phyloP scores from a whole-genome alignment of 805 yeast genomes.

The Candida argentea region DNA sequence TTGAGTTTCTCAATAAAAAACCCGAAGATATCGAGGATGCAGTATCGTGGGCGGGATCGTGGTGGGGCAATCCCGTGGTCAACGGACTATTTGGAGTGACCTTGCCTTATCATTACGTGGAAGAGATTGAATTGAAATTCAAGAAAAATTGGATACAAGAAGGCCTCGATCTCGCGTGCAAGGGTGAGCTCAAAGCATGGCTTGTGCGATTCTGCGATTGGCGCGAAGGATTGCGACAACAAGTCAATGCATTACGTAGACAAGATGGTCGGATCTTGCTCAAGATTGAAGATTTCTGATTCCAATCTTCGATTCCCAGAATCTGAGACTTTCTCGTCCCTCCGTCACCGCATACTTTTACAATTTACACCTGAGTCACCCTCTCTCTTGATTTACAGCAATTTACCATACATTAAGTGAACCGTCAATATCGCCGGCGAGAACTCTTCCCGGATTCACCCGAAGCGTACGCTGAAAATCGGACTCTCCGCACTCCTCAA shows the following conservation, averaged over 20 bases:
- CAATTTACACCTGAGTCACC: no score
- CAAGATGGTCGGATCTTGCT: constrained; percentile 26
- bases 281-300: constrained; percentile 28
- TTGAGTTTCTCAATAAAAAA: constrained; percentile 3
- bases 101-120: constrained; percentile 25
- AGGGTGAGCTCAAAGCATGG: constrained; percentile 19
- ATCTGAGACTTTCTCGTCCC: no score
- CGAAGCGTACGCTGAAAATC: no score
- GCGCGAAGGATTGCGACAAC: constrained; percentile 24
- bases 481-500: no score
- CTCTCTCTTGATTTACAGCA: no score
- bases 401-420: no score
- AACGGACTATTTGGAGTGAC: no score
- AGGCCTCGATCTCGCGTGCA: constrained; percentile 17
- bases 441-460: no score
- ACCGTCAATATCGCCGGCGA: no score
- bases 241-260: constrained; percentile 14
- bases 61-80: constrained; percentile 24
- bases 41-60: constrained; percentile 18
- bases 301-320: no score
- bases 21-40: no score
- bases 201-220: constrained; percentile 26
- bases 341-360: no score
- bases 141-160: constrained; percentile 24
- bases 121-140: constrained; percentile 18